Evolutionary conservation across 768 basidiomycete species (phyloP).

Genomic region (Serendipita sp.): DNA sequence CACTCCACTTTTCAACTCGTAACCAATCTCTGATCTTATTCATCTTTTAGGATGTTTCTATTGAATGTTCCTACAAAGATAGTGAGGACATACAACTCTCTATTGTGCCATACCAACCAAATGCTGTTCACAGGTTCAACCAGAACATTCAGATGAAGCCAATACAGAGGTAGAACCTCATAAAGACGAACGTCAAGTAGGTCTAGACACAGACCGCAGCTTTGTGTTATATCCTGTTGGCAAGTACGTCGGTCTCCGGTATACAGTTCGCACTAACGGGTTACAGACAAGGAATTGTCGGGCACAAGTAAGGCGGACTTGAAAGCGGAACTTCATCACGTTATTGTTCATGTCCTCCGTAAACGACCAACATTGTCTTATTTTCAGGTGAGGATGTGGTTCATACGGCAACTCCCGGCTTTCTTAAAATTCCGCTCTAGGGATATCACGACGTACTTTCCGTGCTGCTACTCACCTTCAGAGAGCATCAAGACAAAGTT

Average conservation of each 20-base stretch:
- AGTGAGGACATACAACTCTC: background rate
- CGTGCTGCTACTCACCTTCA: constrained; percentile 58
- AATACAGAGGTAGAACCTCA: constrained; percentile 24
- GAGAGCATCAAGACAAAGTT: constrained; percentile 13
- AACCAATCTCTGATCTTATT: constrained; percentile 22
- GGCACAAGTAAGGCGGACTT: constrained; percentile 27
- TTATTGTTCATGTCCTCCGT: constrained; percentile 63
- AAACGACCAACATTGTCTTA: constrained; percentile 59
- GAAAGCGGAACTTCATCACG: constrained; percentile 48
- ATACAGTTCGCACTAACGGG: constrained; percentile 10
- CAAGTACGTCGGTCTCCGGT: constrained; percentile 23
- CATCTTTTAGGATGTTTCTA: constrained; percentile 20
- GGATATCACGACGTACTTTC: constrained; percentile 89
- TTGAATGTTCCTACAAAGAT: background rate
- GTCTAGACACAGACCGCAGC: constrained; percentile 78
- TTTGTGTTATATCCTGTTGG: constrained; percentile 89
- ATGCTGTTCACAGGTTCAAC: background rate
- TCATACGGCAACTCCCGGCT: background rate
- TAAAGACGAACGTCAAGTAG: constrained; percentile 72
- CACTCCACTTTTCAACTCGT: constrained; percentile 13
- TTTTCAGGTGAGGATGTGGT: constrained; percentile 45
- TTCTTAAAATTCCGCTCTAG: constrained; percentile 21
- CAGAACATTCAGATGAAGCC: background rate
- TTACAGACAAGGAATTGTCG: constrained; percentile 22
- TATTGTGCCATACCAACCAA: background rate